Percentiles rank a stretch among this genome's conserved stretches.
Evolutionary conservation across 352 stramenopile species (phyloP).

Genomic region (Pythium phragmiticola): DNA sequence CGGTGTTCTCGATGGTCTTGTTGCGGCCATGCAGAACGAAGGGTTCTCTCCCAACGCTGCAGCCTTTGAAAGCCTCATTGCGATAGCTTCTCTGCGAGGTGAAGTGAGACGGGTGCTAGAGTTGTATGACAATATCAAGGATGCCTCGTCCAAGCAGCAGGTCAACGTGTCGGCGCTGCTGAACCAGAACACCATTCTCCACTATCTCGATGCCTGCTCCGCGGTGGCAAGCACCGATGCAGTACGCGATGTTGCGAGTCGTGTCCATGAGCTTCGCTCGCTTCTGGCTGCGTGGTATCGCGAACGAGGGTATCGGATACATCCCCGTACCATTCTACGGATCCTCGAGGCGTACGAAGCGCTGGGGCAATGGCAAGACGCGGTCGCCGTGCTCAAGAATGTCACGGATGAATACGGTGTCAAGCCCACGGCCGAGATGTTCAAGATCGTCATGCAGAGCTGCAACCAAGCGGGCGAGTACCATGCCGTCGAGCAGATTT

Average conservation of each 20-base stretch:
- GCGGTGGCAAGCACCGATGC: not conserved
- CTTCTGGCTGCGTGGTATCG: conserved; percentile 45
- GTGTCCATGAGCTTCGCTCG: conserved; percentile 31
- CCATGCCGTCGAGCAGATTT: conserved; percentile 58
- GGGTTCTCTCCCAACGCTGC: conserved; percentile 2
- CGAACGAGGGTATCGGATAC: conserved; percentile 9
- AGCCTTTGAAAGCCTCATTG: conserved; percentile 10
- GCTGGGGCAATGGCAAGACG: conserved; percentile 46
- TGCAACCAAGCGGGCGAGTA: conserved; percentile 61
- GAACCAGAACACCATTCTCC: conserved; percentile 6
- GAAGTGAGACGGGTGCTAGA: conserved; percentile 13
- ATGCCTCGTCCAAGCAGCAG: not conserved
- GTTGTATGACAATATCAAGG: conserved; percentile 19
- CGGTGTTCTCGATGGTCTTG: conserved; percentile 14
- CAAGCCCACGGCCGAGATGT: conserved; percentile 42
- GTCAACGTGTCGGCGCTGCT: conserved; percentile 16
- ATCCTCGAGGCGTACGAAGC: conserved; percentile 50
- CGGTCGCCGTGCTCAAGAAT: conserved; percentile 47
- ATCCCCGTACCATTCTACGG: conserved; percentile 35
- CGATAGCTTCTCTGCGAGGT: conserved; percentile 10
- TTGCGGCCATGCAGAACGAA: conserved; percentile 9
- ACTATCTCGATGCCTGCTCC: conserved; percentile 22
- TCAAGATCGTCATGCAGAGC: conserved; percentile 59
- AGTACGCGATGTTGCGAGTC: not conserved
- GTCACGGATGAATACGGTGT: conserved; percentile 42